A percentile compares a stretch with the other conserved stretches of the same genome.
These are phyloP conservation scores for Colletotrichum spinosum DNA, from an alignment of 2,329 filamentous ascomycete genomes.

Conservation along the genomic window DNA sequence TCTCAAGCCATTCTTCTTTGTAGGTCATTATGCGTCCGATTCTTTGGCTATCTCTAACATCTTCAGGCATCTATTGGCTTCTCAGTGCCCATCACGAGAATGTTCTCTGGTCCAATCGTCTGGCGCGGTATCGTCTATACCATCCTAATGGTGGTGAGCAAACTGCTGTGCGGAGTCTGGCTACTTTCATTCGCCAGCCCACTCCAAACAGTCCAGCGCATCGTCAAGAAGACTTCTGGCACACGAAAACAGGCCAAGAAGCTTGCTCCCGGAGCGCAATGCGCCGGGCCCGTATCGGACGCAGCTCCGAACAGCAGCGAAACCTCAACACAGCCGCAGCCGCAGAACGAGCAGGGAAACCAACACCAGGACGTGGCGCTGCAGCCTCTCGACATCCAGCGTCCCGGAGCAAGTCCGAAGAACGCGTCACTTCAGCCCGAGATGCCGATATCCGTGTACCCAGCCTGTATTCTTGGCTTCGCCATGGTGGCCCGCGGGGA, in stretches of 20 bases:
- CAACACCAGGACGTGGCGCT: not conserved
- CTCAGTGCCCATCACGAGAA: slow-evolving; percentile 77
- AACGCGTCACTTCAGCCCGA: slow-evolving; percentile 42
- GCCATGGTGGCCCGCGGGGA: slow-evolving; percentile 83
- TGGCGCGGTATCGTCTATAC: slow-evolving; percentile 82
- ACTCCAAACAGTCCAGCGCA: slow-evolving; percentile 12
- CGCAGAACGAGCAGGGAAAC: not conserved
- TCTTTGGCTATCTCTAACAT: slow-evolving; percentile 13
- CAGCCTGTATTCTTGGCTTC: slow-evolving; percentile 72
- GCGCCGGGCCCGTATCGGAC: not conserved
- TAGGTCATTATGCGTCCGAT: slow-evolving; percentile 46
- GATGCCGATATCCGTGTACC: slow-evolving; percentile 73
- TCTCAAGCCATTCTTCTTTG: slow-evolving; percentile 80
- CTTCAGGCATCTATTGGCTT: slow-evolving; percentile 74
- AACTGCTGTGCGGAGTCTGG: slow-evolving; percentile 71
- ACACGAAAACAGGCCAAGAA: slow-evolving; percentile 11
- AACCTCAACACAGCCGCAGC: not conserved
- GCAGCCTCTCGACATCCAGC: slow-evolving; percentile 26
- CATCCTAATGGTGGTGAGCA: slow-evolving; percentile 74
- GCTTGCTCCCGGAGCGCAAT: slow-evolving; percentile 27
- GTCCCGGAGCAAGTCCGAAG: slow-evolving; percentile 30
- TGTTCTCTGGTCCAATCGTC: slow-evolving; percentile 73
- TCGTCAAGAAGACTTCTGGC: slow-evolving; percentile 9
- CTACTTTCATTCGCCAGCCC: slow-evolving; percentile 54
- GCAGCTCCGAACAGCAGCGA: not conserved